phyloP scores from a whole-genome alignment of 1,284 basidiomycete genomes.

The Apiotrichum siamense region DNA sequence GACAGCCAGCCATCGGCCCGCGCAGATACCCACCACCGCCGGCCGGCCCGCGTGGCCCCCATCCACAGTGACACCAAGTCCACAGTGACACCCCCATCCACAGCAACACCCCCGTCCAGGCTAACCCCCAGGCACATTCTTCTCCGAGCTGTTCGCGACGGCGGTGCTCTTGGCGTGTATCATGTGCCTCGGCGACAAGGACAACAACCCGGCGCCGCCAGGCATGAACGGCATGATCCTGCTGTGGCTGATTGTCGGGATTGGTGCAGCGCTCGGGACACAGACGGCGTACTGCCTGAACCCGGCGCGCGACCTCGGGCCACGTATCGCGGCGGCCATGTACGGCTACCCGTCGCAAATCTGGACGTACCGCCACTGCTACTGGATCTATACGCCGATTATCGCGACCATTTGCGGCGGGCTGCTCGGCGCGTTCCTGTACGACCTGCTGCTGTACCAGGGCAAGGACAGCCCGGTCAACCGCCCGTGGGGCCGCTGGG shows the following conservation, averaged over 20 bases:
- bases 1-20: too few relatives aligned
- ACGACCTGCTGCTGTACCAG: conserved; percentile 9
- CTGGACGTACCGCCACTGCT: conserved; percentile 24
- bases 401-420: conserved; percentile 2
- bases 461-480: conserved; percentile 11
- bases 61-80: too few relatives aligned
- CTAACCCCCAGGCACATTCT: conserved; percentile 3
- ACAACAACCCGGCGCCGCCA: conserved; percentile 9
- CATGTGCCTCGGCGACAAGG: conserved; percentile 1
- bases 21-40: too few relatives aligned
- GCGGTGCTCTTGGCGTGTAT: conserved; percentile 11
- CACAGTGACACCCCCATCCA: too few relatives aligned
- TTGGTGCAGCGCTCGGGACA: conserved; percentile 13
- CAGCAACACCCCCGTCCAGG: too few relatives aligned
- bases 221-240: conserved; percentile 12
- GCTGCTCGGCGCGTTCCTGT: conserved; percentile 7
- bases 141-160: conserved; percentile 10
- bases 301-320: conserved; percentile 35
- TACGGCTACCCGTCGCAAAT: conserved; percentile 26
- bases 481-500: conserved; percentile 5
- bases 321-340: conserved; percentile 26
- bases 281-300: conserved; percentile 25
- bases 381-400: conserved; percentile 20
- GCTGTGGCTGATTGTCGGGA: conserved; percentile 9
- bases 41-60: too few relatives aligned